Evolutionary conservation across 257 asterid species (phyloP).

Genomic region (Solanum dulcamara): DNA sequence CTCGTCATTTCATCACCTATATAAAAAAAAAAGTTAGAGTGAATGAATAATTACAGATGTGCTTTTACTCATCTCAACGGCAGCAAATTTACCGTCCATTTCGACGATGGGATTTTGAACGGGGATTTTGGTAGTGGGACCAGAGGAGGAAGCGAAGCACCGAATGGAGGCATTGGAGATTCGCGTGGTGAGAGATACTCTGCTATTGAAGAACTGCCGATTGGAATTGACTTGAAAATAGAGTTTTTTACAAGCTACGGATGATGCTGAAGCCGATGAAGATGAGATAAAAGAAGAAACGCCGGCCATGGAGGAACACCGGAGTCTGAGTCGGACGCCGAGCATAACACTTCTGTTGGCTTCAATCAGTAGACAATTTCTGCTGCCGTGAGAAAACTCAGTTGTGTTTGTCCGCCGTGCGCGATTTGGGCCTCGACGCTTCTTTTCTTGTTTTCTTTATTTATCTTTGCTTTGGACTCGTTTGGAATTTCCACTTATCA

Average conservation of each 20-base stretch:
- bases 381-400: background rate
- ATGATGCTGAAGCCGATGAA: constrained; percentile 19
- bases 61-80: background rate
- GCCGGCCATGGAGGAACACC: constrained; percentile 40
- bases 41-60: background rate
- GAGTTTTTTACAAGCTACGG: constrained; percentile 12
- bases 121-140: constrained; percentile 26
- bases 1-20: constrained; percentile 95
- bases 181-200: constrained; percentile 16
- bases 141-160: constrained; percentile 35
- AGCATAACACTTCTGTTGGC: background rate
- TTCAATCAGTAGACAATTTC: background rate
- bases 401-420: background rate
- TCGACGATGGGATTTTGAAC: constrained; percentile 87
- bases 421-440: background rate
- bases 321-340: constrained; percentile 14
- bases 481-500: background rate
- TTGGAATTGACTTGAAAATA: constrained; percentile 3
- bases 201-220: constrained; percentile 8
- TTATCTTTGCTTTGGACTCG: background rate
- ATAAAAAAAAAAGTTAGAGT: background rate
- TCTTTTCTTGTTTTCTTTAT: background rate
- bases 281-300: constrained; percentile 21
- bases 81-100: constrained; percentile 60
- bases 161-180: constrained; percentile 35